Base-by-base conservation (phyloP, 345 rosid species). In the Murraya paniculata region DNA sequence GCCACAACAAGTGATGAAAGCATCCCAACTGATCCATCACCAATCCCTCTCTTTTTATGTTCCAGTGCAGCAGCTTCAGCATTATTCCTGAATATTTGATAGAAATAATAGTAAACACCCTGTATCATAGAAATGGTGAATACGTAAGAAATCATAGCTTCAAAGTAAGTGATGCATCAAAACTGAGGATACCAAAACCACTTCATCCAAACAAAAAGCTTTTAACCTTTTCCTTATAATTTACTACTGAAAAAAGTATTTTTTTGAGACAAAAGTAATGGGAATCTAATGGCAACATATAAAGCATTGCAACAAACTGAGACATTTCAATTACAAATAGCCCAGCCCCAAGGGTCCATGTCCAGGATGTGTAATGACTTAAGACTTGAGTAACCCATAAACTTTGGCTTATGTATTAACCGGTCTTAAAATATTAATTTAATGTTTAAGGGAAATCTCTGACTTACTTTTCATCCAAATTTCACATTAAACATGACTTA, bases 31-130 rank as follows among this genome's bases (percentile, higher is more conserved):
- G 99, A 82, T 81, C 99, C 99, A 79, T 94, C 98, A 81, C 98
- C 98, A 65, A 91, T 66, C 58, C 98, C 99, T 69, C 79, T 85
- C 85, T 80, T 88, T 80, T 69, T 89, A 41, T 38, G 84, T 68
- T 81, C 87, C 74, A 87, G 86, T 39, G 98, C 98, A 53, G 85
- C 79, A 77, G 87, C 83, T 89, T 90, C 97, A 77, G 91, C 98
- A 86, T 83, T 94, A 86, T 81, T 91, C 94, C 98, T 91, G 85
- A 97, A 94, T 87, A 97, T 91, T 97, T 97, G 98, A 91, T 94
- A 97, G 91, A 97, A 94, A 91, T 93, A 97, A 83, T 94, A 97
- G 83, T 94, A 97, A 86, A 97, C 99, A 85, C 98, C 99, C 99
- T 94, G 92, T 84, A 82, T 71, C 89, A 93, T 77, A 81, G 82